Percentiles rank a stretch among this genome's conserved stretches.
These are phyloP conservation scores for Myxozyma lipomycoides DNA, from an alignment of 805 yeast genomes.

Conservation along the genomic window DNA sequence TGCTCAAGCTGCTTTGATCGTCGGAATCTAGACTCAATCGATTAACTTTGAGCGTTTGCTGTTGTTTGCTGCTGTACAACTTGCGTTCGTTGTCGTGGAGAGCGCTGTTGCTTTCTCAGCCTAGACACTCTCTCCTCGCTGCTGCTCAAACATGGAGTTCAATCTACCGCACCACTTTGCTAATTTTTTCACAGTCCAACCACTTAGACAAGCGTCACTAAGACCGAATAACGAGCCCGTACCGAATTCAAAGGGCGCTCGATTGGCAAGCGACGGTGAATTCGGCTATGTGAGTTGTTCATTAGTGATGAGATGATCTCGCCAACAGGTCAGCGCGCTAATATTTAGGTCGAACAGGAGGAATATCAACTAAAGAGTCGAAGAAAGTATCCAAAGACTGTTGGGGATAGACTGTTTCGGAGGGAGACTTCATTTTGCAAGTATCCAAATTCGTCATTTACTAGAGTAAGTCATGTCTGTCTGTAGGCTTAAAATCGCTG, in stretches of 20 bases:
- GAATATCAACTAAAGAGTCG: conserved; percentile 17
- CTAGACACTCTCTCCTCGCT: too few relatives aligned
- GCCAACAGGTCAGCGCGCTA: neutral
- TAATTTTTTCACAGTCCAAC: conserved; percentile 19
- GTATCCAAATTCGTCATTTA: conserved; percentile 17
- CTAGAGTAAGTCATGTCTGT: conserved; percentile 5
- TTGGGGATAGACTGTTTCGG: conserved; percentile 21
- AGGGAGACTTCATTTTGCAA: conserved; percentile 14
- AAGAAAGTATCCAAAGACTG: conserved; percentile 15
- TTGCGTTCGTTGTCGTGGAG: too few relatives aligned
- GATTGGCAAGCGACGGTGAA: conserved; percentile 23
- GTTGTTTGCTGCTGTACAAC: too few relatives aligned
- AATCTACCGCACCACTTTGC: conserved; percentile 18
- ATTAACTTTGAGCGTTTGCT: too few relatives aligned
- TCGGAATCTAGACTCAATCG: too few relatives aligned
- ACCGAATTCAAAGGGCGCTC: conserved; percentile 24
- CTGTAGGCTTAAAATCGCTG: neutral
- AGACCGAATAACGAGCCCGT: conserved; percentile 11
- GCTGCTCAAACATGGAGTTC: conserved; percentile 6
- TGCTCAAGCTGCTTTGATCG: too few relatives aligned
- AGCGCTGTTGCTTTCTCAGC: too few relatives aligned
- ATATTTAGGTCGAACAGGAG: conserved; percentile 12
- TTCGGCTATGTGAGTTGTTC: conserved; percentile 21
- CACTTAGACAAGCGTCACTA: conserved; percentile 9
- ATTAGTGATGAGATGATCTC: neutral